phyloP scores from a whole-genome alignment of 2,329 filamentous ascomycete genomes.

The Zymoseptoria crescenta region DNA sequence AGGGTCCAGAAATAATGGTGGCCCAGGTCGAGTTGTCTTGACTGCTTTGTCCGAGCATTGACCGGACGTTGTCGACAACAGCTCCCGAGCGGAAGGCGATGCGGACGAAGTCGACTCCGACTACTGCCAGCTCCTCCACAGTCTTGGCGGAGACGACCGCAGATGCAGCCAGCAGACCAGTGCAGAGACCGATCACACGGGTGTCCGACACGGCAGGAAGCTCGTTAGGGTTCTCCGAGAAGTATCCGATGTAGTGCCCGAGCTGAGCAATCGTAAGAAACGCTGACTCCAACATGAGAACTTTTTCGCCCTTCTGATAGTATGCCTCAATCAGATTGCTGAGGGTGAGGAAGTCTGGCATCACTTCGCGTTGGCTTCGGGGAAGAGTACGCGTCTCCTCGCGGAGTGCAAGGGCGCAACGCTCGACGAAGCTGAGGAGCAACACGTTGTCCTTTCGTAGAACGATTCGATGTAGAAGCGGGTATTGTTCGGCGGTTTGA shows the following conservation, averaged over 20 bases:
- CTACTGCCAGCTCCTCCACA: conserved; percentile 52
- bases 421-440: conserved; percentile 55
- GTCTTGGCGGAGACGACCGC: conserved; percentile 58
- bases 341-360: conserved; percentile 56
- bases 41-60: conserved; percentile 44
- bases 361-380: conserved; percentile 47
- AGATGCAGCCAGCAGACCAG: conserved; percentile 61
- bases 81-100: conserved; percentile 58
- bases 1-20: conserved; percentile 53
- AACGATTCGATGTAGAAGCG: conserved; percentile 47
- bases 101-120: conserved; percentile 57
- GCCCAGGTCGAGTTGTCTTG: conserved; percentile 59
- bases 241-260: conserved; percentile 61
- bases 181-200: conserved; percentile 58
- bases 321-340: conserved; percentile 60
- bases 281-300: conserved; percentile 57
- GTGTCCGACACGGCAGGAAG: conserved; percentile 42
- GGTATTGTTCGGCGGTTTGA: conserved; percentile 61
- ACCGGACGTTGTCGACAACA: conserved; percentile 36
- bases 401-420: conserved; percentile 49
- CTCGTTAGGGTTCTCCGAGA: conserved; percentile 47
- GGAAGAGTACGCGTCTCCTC: conserved; percentile 53
- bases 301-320: conserved; percentile 49
- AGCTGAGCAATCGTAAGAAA: conserved; percentile 58
- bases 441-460: conserved; percentile 48